Evolutionary conservation across 306 rosid genomes (phyloP).

Genomic region (Amphicarpaea edgeworthii): DNA sequence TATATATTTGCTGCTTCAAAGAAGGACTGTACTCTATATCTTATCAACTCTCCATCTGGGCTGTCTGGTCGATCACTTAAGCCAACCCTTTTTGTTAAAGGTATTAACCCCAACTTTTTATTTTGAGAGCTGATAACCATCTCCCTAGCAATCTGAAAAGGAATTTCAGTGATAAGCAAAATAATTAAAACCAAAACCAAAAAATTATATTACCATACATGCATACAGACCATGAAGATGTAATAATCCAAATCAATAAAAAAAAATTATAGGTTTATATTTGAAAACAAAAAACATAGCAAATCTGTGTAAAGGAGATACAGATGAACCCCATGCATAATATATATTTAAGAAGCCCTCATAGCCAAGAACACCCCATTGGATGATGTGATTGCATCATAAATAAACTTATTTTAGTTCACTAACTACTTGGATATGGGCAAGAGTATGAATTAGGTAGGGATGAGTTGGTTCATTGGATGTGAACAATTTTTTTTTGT

Average conservation of each 20-base stretch:
- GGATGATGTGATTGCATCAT: not conserved
- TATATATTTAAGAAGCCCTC: not conserved
- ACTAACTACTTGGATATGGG: not conserved
- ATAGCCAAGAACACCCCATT: not conserved
- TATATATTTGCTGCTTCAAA: conserved; percentile 24
- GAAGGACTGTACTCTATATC: conserved; percentile 77
- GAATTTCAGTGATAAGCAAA: conserved; percentile 33
- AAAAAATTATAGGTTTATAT: not conserved
- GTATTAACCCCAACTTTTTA: conserved; percentile 77
- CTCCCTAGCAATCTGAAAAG: conserved; percentile 91
- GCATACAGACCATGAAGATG: conserved; percentile 33
- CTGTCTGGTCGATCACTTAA: conserved; percentile 75
- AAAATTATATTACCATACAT: conserved; percentile 2
- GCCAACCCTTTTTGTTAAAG: conserved; percentile 81
- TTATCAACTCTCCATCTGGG: conserved; percentile 89
- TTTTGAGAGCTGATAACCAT: conserved; percentile 99
- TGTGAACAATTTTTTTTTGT: not conserved
- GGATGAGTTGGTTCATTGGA: not conserved
- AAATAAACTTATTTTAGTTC: not conserved
- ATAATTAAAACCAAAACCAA: conserved; percentile 17
- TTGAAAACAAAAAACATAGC: not conserved
- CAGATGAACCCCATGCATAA: not conserved
- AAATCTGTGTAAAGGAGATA: not conserved
- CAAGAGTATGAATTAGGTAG: not conserved
- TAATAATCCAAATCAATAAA: conserved; percentile 10